A percentile compares a stretch with the other conserved stretches of the same genome.
phyloP scores from a whole-genome alignment of 805 yeast species.

The Starmerella riodocensis region DNA sequence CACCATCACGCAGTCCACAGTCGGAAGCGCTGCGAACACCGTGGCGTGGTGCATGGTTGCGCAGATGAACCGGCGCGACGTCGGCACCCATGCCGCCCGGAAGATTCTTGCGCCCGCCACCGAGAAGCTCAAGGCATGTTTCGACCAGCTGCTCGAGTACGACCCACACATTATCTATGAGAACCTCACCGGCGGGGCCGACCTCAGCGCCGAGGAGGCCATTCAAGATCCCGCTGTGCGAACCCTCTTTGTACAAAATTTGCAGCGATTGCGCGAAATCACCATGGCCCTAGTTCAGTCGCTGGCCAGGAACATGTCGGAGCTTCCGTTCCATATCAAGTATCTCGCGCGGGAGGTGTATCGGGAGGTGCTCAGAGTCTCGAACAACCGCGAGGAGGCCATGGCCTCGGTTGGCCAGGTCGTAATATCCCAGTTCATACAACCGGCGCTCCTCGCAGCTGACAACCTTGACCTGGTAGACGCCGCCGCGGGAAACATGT shows the following conservation, averaged over 20 bases:
- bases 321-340: constrained; percentile 45
- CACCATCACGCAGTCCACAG: constrained; percentile 12
- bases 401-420: constrained; percentile 55
- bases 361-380: constrained; percentile 12
- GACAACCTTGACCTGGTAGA: constrained; percentile 40
- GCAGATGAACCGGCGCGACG: constrained; percentile 8
- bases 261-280: constrained; percentile 61
- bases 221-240: constrained; percentile 71
- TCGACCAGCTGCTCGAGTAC: constrained; percentile 53
- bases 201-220: constrained; percentile 47
- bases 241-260: constrained; percentile 51
- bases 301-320: constrained; percentile 33
- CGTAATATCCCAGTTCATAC: constrained; percentile 27
- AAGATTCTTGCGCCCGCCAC: constrained; percentile 30
- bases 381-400: constrained; percentile 35
- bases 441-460: constrained; percentile 30
- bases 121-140: constrained; percentile 25
- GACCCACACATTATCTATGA: constrained; percentile 45
- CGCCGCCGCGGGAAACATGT: constrained; percentile 28
- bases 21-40: constrained; percentile 14
- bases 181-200: constrained; percentile 24
- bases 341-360: constrained; percentile 38
- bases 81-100: constrained; percentile 21
- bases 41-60: constrained; percentile 16
- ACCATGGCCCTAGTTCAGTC: constrained; percentile 47